Percentiles rank a stretch among this genome's conserved stretches.
Evolutionary conservation across 345 rosid genomes (phyloP).

Genomic region (Anacardium occidentale): DNA sequence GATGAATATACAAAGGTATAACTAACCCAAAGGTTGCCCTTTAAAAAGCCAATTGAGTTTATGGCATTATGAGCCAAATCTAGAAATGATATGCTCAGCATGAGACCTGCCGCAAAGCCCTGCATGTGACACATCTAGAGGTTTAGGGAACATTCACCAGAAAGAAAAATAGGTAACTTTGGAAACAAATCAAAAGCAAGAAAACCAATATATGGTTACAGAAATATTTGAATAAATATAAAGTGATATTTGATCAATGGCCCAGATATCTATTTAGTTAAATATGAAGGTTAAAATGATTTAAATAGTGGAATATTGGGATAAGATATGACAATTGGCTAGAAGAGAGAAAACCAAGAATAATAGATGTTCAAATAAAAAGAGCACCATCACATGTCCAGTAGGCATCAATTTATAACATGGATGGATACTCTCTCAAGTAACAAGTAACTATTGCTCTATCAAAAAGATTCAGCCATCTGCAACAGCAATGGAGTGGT

Average conservation of each 20-base stretch:
- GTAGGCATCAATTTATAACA: not conserved
- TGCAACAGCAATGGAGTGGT: constrained; percentile 13
- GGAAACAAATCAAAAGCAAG: constrained; percentile 3
- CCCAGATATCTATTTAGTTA: constrained; percentile 3
- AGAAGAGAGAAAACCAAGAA: constrained; percentile 3
- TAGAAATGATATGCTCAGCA: constrained; percentile 95
- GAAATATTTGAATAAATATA: constrained; percentile 10
- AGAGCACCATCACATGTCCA: not conserved
- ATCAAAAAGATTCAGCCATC: not conserved
- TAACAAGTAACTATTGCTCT: not conserved
- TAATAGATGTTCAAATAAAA: not conserved
- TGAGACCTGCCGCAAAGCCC: constrained; percentile 98
- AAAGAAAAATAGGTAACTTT: not conserved
- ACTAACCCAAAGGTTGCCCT: constrained; percentile 94
- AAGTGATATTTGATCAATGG: constrained; percentile 2
- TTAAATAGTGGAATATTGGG: not conserved
- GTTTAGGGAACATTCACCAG: constrained; percentile 19
- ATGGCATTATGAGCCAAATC: constrained; percentile 98
- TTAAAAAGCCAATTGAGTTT: constrained; percentile 91
- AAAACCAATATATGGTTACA: not conserved
- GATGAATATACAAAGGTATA: constrained; percentile 21
- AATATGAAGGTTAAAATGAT: constrained; percentile 2
- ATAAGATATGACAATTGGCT: constrained; percentile 2
- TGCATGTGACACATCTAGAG: constrained; percentile 32
- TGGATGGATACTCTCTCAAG: not conserved